Conservation (phyloP, 371 early-diverging fungal genomes). For the Lichtheimia ramosa region DNA sequence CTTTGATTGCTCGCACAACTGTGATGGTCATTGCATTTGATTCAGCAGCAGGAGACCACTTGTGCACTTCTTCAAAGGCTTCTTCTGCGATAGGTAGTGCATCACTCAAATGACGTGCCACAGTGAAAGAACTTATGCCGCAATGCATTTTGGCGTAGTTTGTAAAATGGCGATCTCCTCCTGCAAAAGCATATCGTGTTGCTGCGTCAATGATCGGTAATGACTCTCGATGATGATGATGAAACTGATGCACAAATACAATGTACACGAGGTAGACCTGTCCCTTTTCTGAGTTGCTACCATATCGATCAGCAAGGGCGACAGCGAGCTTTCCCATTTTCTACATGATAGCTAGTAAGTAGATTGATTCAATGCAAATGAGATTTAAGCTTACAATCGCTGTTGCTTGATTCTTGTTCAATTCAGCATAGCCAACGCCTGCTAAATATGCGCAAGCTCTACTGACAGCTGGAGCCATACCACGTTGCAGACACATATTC, state of each 20-base stretch:
- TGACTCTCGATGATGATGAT: constrained; percentile 25
- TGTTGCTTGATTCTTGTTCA: constrained; percentile 19
- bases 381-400: constrained; percentile 5
- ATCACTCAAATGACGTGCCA: constrained; percentile 21
- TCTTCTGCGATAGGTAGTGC: constrained; percentile 28
- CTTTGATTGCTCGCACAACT: constrained; percentile 38
- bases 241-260: constrained; percentile 29
- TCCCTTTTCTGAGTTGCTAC: constrained; percentile 33
- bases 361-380: no score
- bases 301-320: constrained; percentile 21
- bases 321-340: constrained; percentile 35
- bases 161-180: constrained; percentile 44
- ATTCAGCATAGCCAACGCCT: constrained; percentile 28
- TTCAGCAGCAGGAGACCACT: constrained; percentile 36
- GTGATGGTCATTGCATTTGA: constrained; percentile 30
- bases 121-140: constrained; percentile 16
- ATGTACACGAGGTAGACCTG: constrained; percentile 28
- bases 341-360: constrained; percentile 7
- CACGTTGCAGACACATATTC: constrained; percentile 26
- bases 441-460: constrained; percentile 25
- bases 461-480: constrained; percentile 24
- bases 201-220: constrained; percentile 13
- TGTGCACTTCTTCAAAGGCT: constrained; percentile 36
- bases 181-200: constrained; percentile 11
- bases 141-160: constrained; percentile 31